Percentiles rank a stretch among this genome's conserved stretches.
Evolutionary conservation across 2,329 filamentous ascomycete genomes (phyloP).

Genomic region (Dendryphion nanum): DNA sequence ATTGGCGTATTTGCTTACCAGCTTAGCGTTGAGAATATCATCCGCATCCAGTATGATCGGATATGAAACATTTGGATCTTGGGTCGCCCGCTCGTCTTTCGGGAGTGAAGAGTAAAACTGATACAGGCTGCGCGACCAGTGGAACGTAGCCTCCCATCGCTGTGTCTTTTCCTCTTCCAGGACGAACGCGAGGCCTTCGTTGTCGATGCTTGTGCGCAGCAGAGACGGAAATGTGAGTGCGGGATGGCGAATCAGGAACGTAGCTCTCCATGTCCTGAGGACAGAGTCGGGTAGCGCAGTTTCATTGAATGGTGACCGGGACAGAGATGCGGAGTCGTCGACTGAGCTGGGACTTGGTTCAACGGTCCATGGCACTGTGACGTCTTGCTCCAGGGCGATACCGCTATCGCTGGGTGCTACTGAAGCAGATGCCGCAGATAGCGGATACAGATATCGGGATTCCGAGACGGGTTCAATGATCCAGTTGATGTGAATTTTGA

Average conservation of each 20-base stretch:
- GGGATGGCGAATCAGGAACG: conserved; percentile 21
- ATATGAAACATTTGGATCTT: conserved; percentile 3
- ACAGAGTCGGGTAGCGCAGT: conserved; percentile 14
- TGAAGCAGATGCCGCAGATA: too few species aligned
- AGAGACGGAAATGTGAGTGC: conserved; percentile 15
- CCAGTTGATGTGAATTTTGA: conserved; percentile 22
- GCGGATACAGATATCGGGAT: conserved; percentile 4
- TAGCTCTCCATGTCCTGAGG: conserved; percentile 6
- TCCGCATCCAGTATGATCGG: conserved; percentile 19
- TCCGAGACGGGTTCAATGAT: conserved; percentile 11
- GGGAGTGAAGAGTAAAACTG: conserved; percentile 6
- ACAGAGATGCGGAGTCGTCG: neutral
- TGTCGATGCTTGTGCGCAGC: conserved; percentile 15
- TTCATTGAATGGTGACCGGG: conserved; percentile 6
- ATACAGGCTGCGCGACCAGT: conserved; percentile 15
- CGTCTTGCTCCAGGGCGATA: neutral
- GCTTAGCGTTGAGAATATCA: conserved; percentile 7
- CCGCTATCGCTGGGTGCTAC: neutral
- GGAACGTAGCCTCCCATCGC: conserved; percentile 16
- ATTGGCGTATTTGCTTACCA: conserved; percentile 15
- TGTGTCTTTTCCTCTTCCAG: conserved; percentile 1
- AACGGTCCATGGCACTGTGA: neutral
- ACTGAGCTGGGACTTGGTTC: neutral
- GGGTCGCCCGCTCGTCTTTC: neutral
- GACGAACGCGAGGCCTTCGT: conserved; percentile 8